Base-by-base conservation (phyloP, 2,329 filamentous ascomycete genomes). In the Dactylonectria estremocensis region DNA sequence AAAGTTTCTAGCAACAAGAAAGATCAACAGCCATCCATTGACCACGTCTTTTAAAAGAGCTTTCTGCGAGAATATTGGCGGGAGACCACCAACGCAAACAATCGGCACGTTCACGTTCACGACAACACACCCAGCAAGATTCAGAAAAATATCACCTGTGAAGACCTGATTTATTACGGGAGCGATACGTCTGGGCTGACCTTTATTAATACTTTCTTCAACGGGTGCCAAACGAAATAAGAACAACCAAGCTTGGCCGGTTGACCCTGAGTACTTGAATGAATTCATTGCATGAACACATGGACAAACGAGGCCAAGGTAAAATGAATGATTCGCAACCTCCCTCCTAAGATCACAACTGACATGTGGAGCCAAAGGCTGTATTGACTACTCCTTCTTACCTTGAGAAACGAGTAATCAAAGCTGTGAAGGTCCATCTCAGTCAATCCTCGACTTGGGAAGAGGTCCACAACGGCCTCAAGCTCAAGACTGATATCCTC, bases 11-110 rank as follows among this genome's bases (percentile, higher is more conserved):
- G n/a, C 5, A 5, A 24, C 1, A 5, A 2, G 13, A 3, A 11
- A 6, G 13, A 2, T 3, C 28, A 37, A 43, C 24, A 13, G 10
- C 18, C 45, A 46, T 49, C 37, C 24, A 67, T 61, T 0, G 69
- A 72, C 14, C 69, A 70, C 11, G 46, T 69, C 1, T 72, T 60
- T 2, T 68, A 70, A 22, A 72, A 72, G 63, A 69, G 59, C 8
- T 67, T 65, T 46, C 50, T 72, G 0, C n/a, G 45, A 16, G 60
- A 72, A 3, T 72, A 50, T 7, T 69, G 62, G n/a, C 11, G 0
- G 0, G 11, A n/a, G 0, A 71, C 67, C 8, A 16, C 67, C 5
- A 37, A 67, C 13, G 7, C 4, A 28, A 28, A 7, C 24, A 28
- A 28, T 28, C 24, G 24, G 7, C 24, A 28, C 24, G 20, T 50